Base-by-base conservation (phyloP, 2,329 filamentous ascomycete genomes). In the Xylaria sp. region DNA sequence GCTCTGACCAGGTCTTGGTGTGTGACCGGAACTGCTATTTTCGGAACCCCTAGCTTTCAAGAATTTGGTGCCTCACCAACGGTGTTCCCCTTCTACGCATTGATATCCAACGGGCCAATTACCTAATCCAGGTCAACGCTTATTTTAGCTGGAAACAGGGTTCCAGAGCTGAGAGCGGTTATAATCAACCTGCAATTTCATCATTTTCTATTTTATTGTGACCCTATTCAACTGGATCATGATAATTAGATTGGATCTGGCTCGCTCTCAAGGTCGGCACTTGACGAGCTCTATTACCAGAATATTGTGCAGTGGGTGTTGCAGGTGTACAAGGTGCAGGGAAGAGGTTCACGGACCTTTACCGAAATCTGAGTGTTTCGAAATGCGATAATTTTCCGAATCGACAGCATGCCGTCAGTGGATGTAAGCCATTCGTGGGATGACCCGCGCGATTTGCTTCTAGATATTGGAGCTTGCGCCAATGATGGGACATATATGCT, bases 341-440 rank as follows among this genome's bases (percentile, higher is more conserved):
- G 37, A 50, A 56, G 51, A 39, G 52, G 67, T 12, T 7, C 67
- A 34, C 25, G 28, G 23, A 34, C 46, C 63, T 51, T 50, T 32
- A 50, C 37, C 50, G 54, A 66, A 63, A 66, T 69, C 54, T 39
- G 41, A 62, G 63, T 60, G 67, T 69, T 66, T 66, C 58, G 39
- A 63, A 51, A 41, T 66, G 52, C 32, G 13, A 66, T n/a, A 52
- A 52, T 52, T 41, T 15, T 34, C 20, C 46, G 57, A 62, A 52
- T 54, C 37, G 44, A 28, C 52, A 50, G 48, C 28, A 44, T 20
- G 46, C 50, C 28, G 39, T 23, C 50, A 12, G 13, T 37, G 7
- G 15, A 32, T 48, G 12, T 15, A 12, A 32, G 23, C 23, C 15
- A 7, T 48, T 25, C 6, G 48, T 5, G 18, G 18, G 9, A 37